Conservation (phyloP, 495 filamentous ascomycete species). For the Penicillium diatomitis region DNA sequence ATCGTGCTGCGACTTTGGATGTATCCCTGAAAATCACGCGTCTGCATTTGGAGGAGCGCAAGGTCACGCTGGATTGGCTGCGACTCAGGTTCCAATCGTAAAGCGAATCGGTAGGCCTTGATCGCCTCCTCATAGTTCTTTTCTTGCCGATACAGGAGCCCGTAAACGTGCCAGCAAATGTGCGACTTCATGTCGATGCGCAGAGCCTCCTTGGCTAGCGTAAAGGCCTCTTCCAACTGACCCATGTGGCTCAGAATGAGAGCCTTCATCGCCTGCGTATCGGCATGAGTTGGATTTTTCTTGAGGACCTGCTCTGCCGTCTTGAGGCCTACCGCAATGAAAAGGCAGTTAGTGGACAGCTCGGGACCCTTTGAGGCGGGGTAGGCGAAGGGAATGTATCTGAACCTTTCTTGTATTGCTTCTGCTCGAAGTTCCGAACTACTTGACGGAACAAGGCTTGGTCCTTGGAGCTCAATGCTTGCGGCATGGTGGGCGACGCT, state of each 20-base stretch:
- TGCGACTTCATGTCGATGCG: slow-evolving; percentile 96
- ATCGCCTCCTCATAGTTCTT: slow-evolving; percentile 99
- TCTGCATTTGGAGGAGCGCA: slow-evolving; percentile 88
- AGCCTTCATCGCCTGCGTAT: slow-evolving; percentile 98
- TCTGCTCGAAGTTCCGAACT: slow-evolving; percentile 90
- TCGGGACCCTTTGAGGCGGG: neutral
- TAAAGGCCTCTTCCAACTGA: slow-evolving; percentile 87
- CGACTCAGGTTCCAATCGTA: slow-evolving; percentile 86
- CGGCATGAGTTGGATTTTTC: slow-evolving; percentile 91
- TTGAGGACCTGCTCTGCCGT: slow-evolving; percentile 87
- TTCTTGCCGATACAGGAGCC: slow-evolving; percentile 79
- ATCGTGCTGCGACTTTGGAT: slow-evolving; percentile 77
- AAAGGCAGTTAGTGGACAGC: slow-evolving; percentile 13
- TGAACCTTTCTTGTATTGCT: slow-evolving; percentile 91
- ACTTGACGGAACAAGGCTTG: slow-evolving; percentile 86
- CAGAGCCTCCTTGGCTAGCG: slow-evolving; percentile 81
- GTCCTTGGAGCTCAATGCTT: slow-evolving; percentile 84
- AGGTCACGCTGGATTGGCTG: slow-evolving; percentile 90
- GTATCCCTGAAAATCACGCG: slow-evolving; percentile 92
- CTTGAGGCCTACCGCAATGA: slow-evolving; percentile 58
- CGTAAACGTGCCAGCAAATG: slow-evolving; percentile 99
- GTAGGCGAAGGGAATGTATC: neutral
- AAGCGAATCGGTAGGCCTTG: slow-evolving; percentile 93
- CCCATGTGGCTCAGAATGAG: slow-evolving; percentile 88
- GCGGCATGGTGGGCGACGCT: slow-evolving; percentile 54